phyloP scores from a whole-genome alignment of 257 asterid genomes.

The Przewalskia tangutica region DNA sequence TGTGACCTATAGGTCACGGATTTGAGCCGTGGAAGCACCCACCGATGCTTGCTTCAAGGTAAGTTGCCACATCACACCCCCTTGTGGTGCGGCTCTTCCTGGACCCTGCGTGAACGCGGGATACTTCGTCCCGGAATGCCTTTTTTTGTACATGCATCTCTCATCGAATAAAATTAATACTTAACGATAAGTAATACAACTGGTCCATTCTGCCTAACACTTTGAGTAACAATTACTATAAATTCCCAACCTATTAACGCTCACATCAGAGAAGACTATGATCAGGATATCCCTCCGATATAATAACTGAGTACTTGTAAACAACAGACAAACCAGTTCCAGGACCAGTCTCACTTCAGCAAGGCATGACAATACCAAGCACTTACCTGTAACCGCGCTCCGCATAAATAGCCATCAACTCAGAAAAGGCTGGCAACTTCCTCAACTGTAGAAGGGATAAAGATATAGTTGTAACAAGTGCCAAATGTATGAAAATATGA shows the following conservation, averaged over 20 bases:
- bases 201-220: background rate
- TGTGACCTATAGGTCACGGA: background rate
- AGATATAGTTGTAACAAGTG: background rate
- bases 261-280: background rate
- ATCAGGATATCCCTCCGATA: background rate
- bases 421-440: slow-evolving; percentile 66
- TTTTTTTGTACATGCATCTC: background rate
- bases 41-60: background rate
- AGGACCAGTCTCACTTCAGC: background rate
- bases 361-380: slow-evolving; percentile 4
- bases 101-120: background rate
- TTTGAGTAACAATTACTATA: slow-evolving; percentile 1
- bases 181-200: background rate
- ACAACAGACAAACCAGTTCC: background rate
- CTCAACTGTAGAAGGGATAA: slow-evolving; percentile 40
- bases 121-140: background rate
- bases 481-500: background rate
- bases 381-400: slow-evolving; percentile 73
- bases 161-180: background rate
- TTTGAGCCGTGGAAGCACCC: background rate
- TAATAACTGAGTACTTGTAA: background rate
- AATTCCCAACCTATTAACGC: background rate
- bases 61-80: background rate
- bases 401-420: slow-evolving; percentile 52
- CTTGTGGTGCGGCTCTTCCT: background rate